Evolutionary conservation across 2,329 filamentous ascomycete genomes (phyloP), one percentile per base, ranked within the genome.

Genomic region (Aspergillus sp.): DNA sequence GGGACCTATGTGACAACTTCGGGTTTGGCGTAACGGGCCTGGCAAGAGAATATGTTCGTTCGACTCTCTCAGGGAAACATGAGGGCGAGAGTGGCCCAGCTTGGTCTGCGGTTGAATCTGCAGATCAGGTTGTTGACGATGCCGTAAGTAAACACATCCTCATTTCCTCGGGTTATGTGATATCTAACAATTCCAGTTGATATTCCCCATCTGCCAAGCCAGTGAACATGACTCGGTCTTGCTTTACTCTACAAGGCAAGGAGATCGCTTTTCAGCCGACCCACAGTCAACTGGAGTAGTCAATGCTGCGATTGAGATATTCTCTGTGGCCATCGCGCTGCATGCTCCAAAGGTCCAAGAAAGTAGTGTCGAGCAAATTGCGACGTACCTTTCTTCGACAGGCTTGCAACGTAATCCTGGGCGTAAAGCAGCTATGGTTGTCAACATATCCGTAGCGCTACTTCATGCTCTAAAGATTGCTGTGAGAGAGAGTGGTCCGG

Each of bases 1-100:
- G 95, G 95, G 93, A 98, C 62, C 85, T 96, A 6, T 90, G 88
- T 8, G 95, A 99, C 72, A 98, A 98, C 69, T 93, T 88, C 66
- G 93, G 93, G 1, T 98, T 96, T 73, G 95, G 96, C 3, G 88
- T 99, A 15, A 96, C 91, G 9, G 91, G 93, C 1, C 79, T 98
- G 21, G 87, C 96, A 1, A 83, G 85, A 21, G 90, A 91, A 0
- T 92, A 95, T 70, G 84, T 88, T 53, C 80, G 92, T 17, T 86
- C 83, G 66, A 84, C 82, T 24, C 81, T 93, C 56, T 86, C 87
- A 14, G 90, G 90, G 27, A 88, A 90, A 67, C 85, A 88, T 57
- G 83, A 86, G 39, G 81, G 82, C 75, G 82, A 79, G 72, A 67
- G 78, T 55, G 87, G 86, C 2, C 69, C 72, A 7, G 60, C 70